Base-by-base conservation (phyloP, 164 flowering plant species). In the Dillenia turbinata region DNA sequence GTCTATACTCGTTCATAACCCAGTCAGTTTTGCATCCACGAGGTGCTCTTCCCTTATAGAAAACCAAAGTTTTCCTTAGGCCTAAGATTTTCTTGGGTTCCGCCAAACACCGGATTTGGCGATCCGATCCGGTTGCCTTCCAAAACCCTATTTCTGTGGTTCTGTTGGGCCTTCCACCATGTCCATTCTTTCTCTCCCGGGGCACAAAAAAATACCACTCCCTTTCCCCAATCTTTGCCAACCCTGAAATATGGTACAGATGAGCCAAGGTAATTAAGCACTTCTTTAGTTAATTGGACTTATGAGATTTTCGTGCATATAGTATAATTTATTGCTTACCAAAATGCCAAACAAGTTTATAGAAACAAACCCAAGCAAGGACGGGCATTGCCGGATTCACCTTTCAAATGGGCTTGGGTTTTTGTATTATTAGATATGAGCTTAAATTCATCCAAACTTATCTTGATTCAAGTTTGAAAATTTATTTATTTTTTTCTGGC, bases 181-280 rank as follows among this genome's bases (percentile, higher is more conserved):
- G 75, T 2, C 89, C 83, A 49, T 85, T 88, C 69, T 78, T 89
- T 73, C 84, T 76, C 67, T 91, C 90, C 63, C 96, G 79, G 0
- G 92, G 95, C 66, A 94, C 98, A 66, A 87, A 89, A 64, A 94
- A 94, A 71, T 91, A 94, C 97, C 97, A 94, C 58, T 94, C 98
- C 64, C 97, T 85, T 69, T 89, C 98, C 59, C 96, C 93, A 14
- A 83, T 80, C 79, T 67, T 86, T 11, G 98, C 85, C 80, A 89
- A 49, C 15, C 81, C 98, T 93, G 78, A 7, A 67, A 16, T 11
- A 12, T 9, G 40, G 7, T 6, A 15, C 22, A 54, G 7, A 33
- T 9, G 44, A 15, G 40, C 40, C 40, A 4, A 33, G 5, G 40
- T 33, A 33, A 33, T 33, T 5, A 5, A 6, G 40, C 40, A 33